Base-by-base conservation (phyloP, 208 protist species). In the Blastocrithidia nonstop region DNA sequence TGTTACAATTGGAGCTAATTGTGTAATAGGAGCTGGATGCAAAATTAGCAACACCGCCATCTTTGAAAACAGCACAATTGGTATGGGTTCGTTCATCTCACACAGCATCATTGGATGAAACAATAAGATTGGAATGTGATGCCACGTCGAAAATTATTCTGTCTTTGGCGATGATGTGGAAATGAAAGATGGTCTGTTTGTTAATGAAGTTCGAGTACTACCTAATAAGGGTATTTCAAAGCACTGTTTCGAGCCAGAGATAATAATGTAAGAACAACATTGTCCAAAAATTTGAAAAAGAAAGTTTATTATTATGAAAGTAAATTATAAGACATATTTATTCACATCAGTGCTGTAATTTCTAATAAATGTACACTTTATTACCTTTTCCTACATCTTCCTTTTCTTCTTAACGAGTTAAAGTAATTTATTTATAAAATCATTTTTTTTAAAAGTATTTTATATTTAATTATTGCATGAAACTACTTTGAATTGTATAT, bases 101-200 rank as follows among this genome's bases (percentile, higher is more conserved):
- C 64, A 70, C 21, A 90, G 83, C 44, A 98, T 98, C 49, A 70
- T 98, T 16, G 96, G 94, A n/a, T 98, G 96, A 95, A 78, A 89
- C 26, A 95, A 87, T 57, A 59, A 52, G 8, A 79, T 98, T 28
- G 89, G 93, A 8, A 53, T 50, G 32, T 95, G 91, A 90, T 88
- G 74, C 38, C 85, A 93, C 53, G 87, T 97, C 54, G 84, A 95
- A 41, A 87, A 91, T 50, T 69, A 81, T 20, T 83, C 87, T n/a
- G 94, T 98, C 17, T 57, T 98, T 1, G 96, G 95, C 27, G 84
- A 98, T 35, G 94, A 98, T 46, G 93, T 98, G 0, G 57, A 85
- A 17, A 61, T 98, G 17, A 66, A 69, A 26, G 79, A 94, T 43
- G 89, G 93, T 69, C 32, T 95, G 15, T 81, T 85, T 44, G 50